Evolutionary conservation across 192 early-diverging fungal genomes (phyloP).

Genomic region (Radiomyces spectabilis): DNA sequence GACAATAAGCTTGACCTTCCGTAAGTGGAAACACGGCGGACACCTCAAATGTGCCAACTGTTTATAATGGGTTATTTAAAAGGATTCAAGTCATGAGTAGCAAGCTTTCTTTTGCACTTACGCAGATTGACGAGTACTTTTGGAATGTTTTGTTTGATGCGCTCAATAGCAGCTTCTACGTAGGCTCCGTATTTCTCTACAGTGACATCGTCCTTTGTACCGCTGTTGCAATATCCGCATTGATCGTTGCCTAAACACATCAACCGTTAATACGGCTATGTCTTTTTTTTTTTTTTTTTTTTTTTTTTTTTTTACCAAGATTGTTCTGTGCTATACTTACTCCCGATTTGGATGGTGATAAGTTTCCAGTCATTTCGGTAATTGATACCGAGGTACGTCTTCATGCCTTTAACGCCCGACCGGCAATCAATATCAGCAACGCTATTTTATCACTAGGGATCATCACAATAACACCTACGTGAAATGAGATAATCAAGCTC

Average conservation of each 20-base stretch:
- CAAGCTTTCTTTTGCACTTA: background rate
- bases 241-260: slow-evolving; percentile 7
- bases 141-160: slow-evolving; percentile 8
- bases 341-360: slow-evolving; percentile 13
- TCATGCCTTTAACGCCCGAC: background rate
- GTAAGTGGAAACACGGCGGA: slow-evolving; percentile 11
- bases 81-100: too few species aligned
- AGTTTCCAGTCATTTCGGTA: slow-evolving; percentile 4
- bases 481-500: slow-evolving; percentile 37
- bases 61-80: background rate
- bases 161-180: slow-evolving; percentile 7
- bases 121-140: slow-evolving; percentile 8
- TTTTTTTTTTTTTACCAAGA: background rate
- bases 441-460: background rate
- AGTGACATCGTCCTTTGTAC: background rate
- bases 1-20: slow-evolving; percentile 4
- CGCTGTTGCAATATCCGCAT: slow-evolving; percentile 2
- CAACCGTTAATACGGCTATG: too few species aligned
- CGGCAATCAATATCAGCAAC: background rate
- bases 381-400: background rate
- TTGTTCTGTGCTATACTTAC: background rate
- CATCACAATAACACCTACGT: background rate
- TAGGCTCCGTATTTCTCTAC: slow-evolving; percentile 5
- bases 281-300: too few species aligned
- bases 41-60: slow-evolving; percentile 19